phyloP scores from a whole-genome alignment of 306 rosid species.

The Rosa lucieae region DNA sequence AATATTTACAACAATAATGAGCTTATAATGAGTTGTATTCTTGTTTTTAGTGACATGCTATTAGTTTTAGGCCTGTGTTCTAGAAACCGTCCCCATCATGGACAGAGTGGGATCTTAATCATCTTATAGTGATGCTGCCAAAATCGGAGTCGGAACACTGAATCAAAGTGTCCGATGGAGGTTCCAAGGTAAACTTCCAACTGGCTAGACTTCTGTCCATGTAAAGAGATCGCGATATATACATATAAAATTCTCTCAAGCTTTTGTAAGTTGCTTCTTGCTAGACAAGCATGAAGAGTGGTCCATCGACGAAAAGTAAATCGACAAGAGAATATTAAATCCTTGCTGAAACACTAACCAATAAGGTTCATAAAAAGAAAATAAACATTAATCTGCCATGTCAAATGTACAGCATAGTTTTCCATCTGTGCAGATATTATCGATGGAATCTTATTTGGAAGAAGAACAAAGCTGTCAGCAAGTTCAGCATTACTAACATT shows the following conservation, averaged over 20 bases:
- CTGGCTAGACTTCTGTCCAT: no score
- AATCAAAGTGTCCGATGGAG: no score
- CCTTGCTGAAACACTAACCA: not conserved
- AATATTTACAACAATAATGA: no score
- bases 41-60: not conserved
- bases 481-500: constrained; percentile 6
- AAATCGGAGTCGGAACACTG: no score
- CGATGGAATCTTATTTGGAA: not conserved
- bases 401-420: not conserved
- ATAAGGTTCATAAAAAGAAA: not conserved
- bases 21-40: no score
- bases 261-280: not conserved
- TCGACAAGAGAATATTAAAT: not conserved
- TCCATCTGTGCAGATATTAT: not conserved
- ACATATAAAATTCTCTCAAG: not conserved
- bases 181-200: no score
- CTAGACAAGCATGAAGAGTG: not conserved
- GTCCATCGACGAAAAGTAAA: not conserved
- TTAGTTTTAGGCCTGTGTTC: no score
- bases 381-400: not conserved
- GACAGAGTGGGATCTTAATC: no score
- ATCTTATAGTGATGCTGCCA: no score
- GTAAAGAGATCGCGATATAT: no score
- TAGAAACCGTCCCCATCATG: no score
- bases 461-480: not conserved